Percentiles rank a stretch among this genome's conserved stretches.
Conservation (phyloP, 768 basidiomycete species). For the Floccularia luteovirens region DNA sequence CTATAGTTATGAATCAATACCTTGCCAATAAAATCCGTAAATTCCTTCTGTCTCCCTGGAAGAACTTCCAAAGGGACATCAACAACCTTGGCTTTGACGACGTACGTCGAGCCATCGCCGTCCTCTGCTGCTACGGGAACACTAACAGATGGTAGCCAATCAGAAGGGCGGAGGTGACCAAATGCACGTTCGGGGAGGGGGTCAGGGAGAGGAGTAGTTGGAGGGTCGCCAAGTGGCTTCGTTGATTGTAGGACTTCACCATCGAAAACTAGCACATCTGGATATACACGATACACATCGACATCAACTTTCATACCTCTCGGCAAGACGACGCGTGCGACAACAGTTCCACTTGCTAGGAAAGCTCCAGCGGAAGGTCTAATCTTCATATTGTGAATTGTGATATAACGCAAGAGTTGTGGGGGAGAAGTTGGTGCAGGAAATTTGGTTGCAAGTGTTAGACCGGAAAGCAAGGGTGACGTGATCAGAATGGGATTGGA, state of each 20-base stretch:
- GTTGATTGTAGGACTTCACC: constrained; percentile 44
- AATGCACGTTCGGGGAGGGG: constrained; percentile 72
- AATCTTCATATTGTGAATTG: constrained; percentile 71
- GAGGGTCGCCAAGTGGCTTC: constrained; percentile 13
- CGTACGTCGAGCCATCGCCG: constrained; percentile 46
- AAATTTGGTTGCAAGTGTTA: constrained; percentile 44
- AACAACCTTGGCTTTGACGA: constrained; percentile 55
- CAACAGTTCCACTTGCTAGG: constrained; percentile 65
- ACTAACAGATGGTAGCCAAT: constrained; percentile 51
- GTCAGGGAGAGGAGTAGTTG: constrained; percentile 46
- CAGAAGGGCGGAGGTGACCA: constrained; percentile 62
- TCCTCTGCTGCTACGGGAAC: constrained; percentile 31
- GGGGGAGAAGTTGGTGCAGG: constrained; percentile 62
- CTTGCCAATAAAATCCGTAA: constrained; percentile 73
- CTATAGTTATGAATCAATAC: constrained; percentile 21
- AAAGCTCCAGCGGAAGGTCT: constrained; percentile 35
- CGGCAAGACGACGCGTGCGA: constrained; percentile 60
- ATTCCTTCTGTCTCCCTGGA: constrained; percentile 70
- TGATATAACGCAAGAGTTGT: constrained; percentile 60
- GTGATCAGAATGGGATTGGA: constrained; percentile 52
- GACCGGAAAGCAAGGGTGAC: constrained; percentile 42
- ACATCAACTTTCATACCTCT: constrained; percentile 60
- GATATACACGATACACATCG: constrained; percentile 56
- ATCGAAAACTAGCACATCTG: constrained; percentile 75
- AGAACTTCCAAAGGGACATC: constrained; percentile 75